A percentile compares a stretch with the other conserved stretches of the same genome.
These are phyloP conservation scores for Candida labiduridarum DNA, from an alignment of 1,139 yeast species.

Conservation along the genomic window DNA sequence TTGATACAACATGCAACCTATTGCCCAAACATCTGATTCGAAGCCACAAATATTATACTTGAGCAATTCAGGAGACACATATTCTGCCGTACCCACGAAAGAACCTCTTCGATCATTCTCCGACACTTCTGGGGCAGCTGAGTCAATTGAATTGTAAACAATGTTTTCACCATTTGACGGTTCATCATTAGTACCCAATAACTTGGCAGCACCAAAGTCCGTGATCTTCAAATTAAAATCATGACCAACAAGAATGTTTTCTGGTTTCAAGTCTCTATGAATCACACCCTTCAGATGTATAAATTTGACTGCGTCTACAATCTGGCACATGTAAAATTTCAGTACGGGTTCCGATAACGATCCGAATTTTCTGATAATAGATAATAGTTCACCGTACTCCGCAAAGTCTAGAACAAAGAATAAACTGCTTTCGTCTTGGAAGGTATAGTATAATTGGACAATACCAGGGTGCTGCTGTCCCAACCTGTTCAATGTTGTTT, in stretches of 20 bases:
- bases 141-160: constrained; percentile 35
- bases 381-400: constrained; percentile 73
- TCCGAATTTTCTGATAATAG: constrained; percentile 74
- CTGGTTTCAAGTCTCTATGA: constrained; percentile 96
- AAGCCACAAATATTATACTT: constrained; percentile 83
- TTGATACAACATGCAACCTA: constrained; percentile 91
- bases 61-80: constrained; percentile 91
- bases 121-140: constrained; percentile 16
- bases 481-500: constrained; percentile 69
- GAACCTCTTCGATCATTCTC: constrained; percentile 66
- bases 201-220: constrained; percentile 98
- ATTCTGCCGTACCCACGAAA: constrained; percentile 58
- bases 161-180: constrained; percentile 30
- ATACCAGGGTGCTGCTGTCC: constrained; percentile 69
- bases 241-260: constrained; percentile 78
- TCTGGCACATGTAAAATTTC: constrained; percentile 73
- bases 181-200: constrained; percentile 54
- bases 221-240: constrained; percentile 86
- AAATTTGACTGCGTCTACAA: constrained; percentile 82
- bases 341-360: constrained; percentile 77
- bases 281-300: constrained; percentile 85
- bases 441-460: constrained; percentile 72
- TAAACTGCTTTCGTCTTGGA: constrained; percentile 72
- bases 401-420: constrained; percentile 81
- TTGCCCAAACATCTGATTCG: constrained; percentile 93